Base-by-base conservation (phyloP, 192 early-diverging fungal genomes). In the Entomortierella chlamydospora region DNA sequence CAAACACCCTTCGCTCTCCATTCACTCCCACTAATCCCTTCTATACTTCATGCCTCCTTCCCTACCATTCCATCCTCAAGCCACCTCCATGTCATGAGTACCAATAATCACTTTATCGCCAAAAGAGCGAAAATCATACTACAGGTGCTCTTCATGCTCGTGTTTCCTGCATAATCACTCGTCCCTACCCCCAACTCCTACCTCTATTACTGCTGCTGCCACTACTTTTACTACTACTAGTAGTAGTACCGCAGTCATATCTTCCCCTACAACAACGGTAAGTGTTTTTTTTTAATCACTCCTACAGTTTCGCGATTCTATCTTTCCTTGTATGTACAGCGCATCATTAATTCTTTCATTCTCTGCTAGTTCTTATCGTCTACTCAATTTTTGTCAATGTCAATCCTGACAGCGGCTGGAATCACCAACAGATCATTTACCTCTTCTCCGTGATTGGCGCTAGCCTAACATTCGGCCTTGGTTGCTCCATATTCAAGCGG, bases 311-410 rank as follows among this genome's bases (percentile, higher is more conserved):
- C n/a, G n/a, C n/a, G n/a, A n/a, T n/a, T n/a, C n/a, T n/a, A n/a
- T n/a, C n/a, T n/a, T n/a, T n/a, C n/a, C n/a, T 17, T 45, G 10
- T 29, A 37, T 37, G 10, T 37, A 37, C 34, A 37, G 4, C 10
- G 34, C 34, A 47, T 47, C 15, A 12, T 47, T 5, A 5, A 47
- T 4, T 37, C 17, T 13, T 4, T 1, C 15, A 25, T 34, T 2
- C 47, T 10, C 31, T 25, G 3, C 4, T 55, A 73, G 72, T 33
- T 4, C 67, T 70, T 1, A 70, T 79, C 18, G 23, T 70, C 33
- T 79, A 70, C 60, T 79, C 74, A 18, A 70, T 79, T 54, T 43
- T 79, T 10, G 22, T 29, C 2, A 79, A 70, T 23, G 54, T 65
- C 29, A 61, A 58, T 11, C 67, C 74, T 1, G 5, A 33, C 29